These are phyloP conservation scores for Sequoia sempervirens DNA, from an alignment of 75 land plant species.

Conservation along the genomic window DNA sequence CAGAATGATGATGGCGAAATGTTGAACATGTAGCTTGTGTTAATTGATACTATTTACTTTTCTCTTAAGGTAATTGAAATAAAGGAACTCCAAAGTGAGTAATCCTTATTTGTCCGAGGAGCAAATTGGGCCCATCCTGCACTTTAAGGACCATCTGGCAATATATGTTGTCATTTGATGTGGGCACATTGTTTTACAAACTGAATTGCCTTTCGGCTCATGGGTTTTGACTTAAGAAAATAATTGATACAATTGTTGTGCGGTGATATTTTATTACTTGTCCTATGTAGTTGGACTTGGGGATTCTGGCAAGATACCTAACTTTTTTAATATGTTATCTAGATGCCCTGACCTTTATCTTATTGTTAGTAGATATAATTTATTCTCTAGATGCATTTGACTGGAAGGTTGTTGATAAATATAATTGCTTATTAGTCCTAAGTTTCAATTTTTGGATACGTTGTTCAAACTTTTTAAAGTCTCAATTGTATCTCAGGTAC, in stretches of 20 bases:
- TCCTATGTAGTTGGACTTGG: not conserved
- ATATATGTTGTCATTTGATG: not conserved
- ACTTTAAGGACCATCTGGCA: not conserved
- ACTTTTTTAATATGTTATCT: not conserved
- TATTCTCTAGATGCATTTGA: not conserved
- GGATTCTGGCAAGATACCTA: not conserved
- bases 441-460: not conserved
- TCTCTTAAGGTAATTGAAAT: not conserved
- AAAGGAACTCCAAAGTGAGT: not conserved
- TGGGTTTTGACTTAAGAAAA: not conserved
- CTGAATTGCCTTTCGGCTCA: not conserved
- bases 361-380: not conserved
- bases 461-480: not conserved
- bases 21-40: not conserved
- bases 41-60: not conserved
- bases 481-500: constrained; percentile 47
- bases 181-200: not conserved
- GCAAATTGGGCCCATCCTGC: not conserved
- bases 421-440: not conserved
- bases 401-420: not conserved
- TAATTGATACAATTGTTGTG: not conserved
- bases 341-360: not conserved
- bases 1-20: too few relatives aligned
- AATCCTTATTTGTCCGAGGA: not conserved
- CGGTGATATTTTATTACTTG: not conserved